A percentile compares a stretch with the other conserved stretches of the same genome.
phyloP scores from a whole-genome alignment of 306 rosid genomes.

The Cucurbita ficifolia region DNA sequence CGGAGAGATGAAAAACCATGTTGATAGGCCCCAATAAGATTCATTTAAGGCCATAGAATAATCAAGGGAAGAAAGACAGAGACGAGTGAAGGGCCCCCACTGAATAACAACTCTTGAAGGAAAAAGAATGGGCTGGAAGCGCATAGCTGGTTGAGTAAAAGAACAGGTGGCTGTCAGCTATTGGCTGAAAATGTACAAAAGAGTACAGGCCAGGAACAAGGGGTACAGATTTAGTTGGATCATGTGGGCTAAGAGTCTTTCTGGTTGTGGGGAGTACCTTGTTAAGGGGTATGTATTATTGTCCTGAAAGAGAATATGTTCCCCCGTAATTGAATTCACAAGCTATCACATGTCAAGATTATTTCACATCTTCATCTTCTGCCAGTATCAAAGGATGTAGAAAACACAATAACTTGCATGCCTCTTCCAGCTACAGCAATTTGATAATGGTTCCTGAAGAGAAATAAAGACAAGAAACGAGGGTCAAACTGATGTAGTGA shows the following conservation, averaged over 20 bases:
- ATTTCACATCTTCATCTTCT: slow-evolving; percentile 4
- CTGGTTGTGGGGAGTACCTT: background rate
- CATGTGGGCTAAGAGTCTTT: background rate
- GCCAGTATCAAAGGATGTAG: slow-evolving; percentile 17
- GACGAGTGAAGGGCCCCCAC: background rate
- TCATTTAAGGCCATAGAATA: background rate
- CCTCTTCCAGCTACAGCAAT: slow-evolving; percentile 95
- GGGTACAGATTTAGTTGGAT: slow-evolving; percentile 3
- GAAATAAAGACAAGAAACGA: slow-evolving; percentile 3
- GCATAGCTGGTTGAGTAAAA: background rate
- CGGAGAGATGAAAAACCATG: background rate
- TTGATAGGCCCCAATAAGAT: background rate
- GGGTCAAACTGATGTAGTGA: background rate
- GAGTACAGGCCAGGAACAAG: background rate
- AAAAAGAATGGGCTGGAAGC: background rate
- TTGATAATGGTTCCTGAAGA: slow-evolving; percentile 59
- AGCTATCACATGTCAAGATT: background rate
- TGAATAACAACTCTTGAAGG: background rate
- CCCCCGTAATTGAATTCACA: background rate
- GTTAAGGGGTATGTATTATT: background rate
- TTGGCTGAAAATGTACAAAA: background rate
- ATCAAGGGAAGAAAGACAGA: background rate
- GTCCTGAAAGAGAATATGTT: background rate
- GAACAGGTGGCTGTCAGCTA: background rate
- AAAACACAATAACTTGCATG: slow-evolving; percentile 74